phyloP scores from a whole-genome alignment of 2,329 filamentous ascomycete species.

The Colletotrichum aenigma region DNA sequence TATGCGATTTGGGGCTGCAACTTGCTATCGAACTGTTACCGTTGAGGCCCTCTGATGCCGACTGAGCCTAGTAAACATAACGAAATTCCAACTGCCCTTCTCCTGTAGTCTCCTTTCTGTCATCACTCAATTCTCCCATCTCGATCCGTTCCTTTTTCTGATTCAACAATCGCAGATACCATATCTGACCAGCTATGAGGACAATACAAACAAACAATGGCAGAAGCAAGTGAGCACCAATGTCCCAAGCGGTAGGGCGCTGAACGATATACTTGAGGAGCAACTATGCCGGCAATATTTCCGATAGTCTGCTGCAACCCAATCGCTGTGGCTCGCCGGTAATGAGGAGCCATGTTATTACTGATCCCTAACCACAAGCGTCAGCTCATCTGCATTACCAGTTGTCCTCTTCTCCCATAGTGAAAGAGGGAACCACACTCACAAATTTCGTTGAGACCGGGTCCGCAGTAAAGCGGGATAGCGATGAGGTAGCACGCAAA shows the following conservation, averaged over 20 bases:
- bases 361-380: conserved; percentile 34
- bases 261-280: conserved; percentile 23
- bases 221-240: conserved; percentile 12
- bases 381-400: not conserved
- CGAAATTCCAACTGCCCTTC: conserved; percentile 16
- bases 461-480: conserved; percentile 50
- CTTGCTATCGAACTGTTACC: not conserved
- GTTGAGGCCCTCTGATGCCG: not conserved
- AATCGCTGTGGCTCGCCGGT: conserved; percentile 48
- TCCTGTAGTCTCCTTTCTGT: conserved; percentile 10
- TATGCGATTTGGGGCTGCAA: not conserved
- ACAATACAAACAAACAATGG: conserved; percentile 13
- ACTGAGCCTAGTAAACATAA: conserved; percentile 12
- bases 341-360: conserved; percentile 49
- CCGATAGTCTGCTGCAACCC: conserved; percentile 53
- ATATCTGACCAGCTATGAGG: conserved; percentile 7
- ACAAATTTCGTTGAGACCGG: conserved; percentile 54
- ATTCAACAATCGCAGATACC: conserved; percentile 8
- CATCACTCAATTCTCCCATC: conserved; percentile 4
- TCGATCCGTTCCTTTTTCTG: conserved; percentile 13
- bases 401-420: not conserved
- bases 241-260: conserved; percentile 34
- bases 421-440: not conserved
- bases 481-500: conserved; percentile 55
- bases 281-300: conserved; percentile 48